Evolutionary conservation across 83 land plant genomes (phyloP).

Genomic region (Picea abies): DNA sequence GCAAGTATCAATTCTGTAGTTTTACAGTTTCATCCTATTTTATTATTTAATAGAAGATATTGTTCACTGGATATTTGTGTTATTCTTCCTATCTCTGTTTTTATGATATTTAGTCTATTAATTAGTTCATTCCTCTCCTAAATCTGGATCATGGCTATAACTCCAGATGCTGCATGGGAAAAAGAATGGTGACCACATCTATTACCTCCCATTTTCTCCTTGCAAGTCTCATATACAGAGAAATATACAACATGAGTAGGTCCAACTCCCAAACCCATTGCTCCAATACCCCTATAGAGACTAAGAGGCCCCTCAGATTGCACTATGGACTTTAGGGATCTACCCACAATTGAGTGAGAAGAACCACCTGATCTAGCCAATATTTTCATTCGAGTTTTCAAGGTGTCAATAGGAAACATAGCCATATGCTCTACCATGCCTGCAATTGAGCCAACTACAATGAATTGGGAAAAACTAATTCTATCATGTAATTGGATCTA

Average conservation of each 20-base stretch:
- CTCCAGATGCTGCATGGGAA: slow-evolving; percentile 58
- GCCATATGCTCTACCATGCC: slow-evolving; percentile 68
- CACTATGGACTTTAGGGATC: slow-evolving; percentile 33
- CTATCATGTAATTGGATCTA: slow-evolving; percentile 41
- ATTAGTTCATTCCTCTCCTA: too few relatives aligned
- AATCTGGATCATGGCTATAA: slow-evolving; percentile 57
- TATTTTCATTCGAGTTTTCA: slow-evolving; percentile 70
- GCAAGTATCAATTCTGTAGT: too few relatives aligned
- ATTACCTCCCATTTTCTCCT: slow-evolving; percentile 30
- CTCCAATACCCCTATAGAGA: slow-evolving; percentile 62
- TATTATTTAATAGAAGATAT: too few relatives aligned
- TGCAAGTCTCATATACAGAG: slow-evolving; percentile 61
- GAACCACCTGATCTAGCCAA: slow-evolving; percentile 18
- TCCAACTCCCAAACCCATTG: slow-evolving; percentile 75
- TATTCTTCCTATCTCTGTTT: too few relatives aligned
- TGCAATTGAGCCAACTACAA: slow-evolving; percentile 72
- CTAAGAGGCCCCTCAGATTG: slow-evolving; percentile 49
- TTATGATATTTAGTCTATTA: too few relatives aligned
- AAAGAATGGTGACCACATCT: slow-evolving; percentile 26
- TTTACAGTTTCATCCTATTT: too few relatives aligned
- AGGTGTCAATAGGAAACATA: slow-evolving; percentile 76
- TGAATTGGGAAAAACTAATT: slow-evolving; percentile 64
- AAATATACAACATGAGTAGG: slow-evolving; percentile 82
- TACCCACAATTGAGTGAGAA: slow-evolving; percentile 23
- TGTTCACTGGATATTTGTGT: too few relatives aligned